Evolutionary conservation across 352 stramenopile species (phyloP).

Genomic region (Globisporangium lucens): DNA sequence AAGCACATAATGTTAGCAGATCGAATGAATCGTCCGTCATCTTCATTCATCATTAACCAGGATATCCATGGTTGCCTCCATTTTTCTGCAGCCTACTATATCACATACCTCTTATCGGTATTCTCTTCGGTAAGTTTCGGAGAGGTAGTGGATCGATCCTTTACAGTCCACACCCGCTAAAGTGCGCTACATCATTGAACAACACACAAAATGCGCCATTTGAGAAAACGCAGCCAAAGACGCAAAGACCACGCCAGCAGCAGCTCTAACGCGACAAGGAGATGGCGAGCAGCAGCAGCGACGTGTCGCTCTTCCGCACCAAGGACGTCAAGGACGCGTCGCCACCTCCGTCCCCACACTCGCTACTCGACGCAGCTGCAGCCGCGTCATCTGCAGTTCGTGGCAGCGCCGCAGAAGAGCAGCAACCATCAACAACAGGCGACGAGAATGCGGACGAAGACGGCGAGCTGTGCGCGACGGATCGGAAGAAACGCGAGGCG

Average conservation of each 20-base stretch:
- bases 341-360: not conserved
- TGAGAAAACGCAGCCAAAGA: conserved; percentile 2
- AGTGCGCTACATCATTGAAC: not conserved
- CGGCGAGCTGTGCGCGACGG: conserved; percentile 2
- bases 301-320: conserved; percentile 12
- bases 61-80: not conserved
- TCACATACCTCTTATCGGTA: not conserved
- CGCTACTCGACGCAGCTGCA: not conserved
- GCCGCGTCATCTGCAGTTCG: not conserved
- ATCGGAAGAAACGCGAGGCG: conserved; percentile 27
- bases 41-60: too few species aligned
- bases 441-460: not conserved
- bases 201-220: not conserved
- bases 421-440: not conserved
- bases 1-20: too few species aligned
- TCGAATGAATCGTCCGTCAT: too few species aligned
- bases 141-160: not conserved
- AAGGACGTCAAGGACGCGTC: conserved; percentile 7
- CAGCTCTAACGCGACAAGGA: not conserved
- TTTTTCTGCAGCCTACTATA: not conserved
- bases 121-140: not conserved
- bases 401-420: not conserved
- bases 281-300: conserved; percentile 5
- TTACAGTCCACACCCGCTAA: not conserved
- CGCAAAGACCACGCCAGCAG: not conserved